Base-by-base conservation (phyloP, 257 asterid species). In the Perilla frutescens region DNA sequence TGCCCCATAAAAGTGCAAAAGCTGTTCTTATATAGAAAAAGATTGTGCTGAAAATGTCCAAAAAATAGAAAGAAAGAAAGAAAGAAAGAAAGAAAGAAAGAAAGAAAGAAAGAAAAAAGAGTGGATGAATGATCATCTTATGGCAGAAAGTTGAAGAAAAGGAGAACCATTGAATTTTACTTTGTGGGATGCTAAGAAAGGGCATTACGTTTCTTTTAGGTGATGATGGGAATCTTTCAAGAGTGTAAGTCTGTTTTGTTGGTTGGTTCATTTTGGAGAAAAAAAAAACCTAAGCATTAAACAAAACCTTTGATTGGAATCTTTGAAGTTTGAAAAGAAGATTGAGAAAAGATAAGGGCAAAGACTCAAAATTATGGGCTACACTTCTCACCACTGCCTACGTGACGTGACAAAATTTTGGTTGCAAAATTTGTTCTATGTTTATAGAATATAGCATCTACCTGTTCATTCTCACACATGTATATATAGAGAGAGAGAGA, bases 111-210 rank as follows among this genome's bases (percentile, higher is more conserved):
- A 50, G 9, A 20, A 6, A 20, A 65, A 13, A 32, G 12, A 10
- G 47, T 26, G 59, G 66, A 41, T 6, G 62, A 57, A 68, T 69
- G 51, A 60, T 47, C 60, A 58, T 31, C 51, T 66, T 71, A 76
- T 66, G 56, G 72, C 47, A 65, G 64, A 81, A 77, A 81, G 82
- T 70, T 9, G 80, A 79, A 79, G 80, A 57, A 79, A 79, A 70
- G 80, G 71, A 79, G 80, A 70, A 64, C 74, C 77, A 4, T 75
- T 66, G 65, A 71, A 41, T 1, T 60, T 44, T 63, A 64, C 76
- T 80, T 76, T 67, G 55, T 5, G 55, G 73, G 77, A 73, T 77
- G 77, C 80, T 56, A 62, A 63, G 74, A 62, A 32, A 77, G 71
- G 41, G 63, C 50, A 70, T 20, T 74, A 51, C 67, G 80, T 70